Conservation (phyloP, 1,284 basidiomycete species). For the Heterobasidion annosum region DNA sequence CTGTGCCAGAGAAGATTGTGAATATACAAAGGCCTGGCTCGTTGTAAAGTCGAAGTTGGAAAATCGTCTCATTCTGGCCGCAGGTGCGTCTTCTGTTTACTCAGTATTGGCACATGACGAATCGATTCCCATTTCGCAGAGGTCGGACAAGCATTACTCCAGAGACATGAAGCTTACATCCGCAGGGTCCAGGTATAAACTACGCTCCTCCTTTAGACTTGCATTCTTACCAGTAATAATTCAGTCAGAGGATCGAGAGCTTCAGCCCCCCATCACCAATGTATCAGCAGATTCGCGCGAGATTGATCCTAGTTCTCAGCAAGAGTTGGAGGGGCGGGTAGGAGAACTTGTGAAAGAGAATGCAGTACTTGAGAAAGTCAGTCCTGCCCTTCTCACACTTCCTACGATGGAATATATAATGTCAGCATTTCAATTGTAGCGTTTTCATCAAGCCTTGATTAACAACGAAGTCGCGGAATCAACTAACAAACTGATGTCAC, state of each 20-base stretch:
- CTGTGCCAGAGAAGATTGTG: slow-evolving; percentile 57
- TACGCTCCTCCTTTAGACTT: too few species aligned
- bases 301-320: slow-evolving; percentile 5
- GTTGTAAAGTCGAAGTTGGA: slow-evolving; percentile 62
- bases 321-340: slow-evolving; percentile 10
- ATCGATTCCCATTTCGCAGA: slow-evolving; percentile 34
- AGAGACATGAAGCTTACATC: slow-evolving; percentile 81
- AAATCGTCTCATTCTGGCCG: slow-evolving; percentile 71
- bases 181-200: slow-evolving; percentile 52
- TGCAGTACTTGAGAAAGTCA: slow-evolving; percentile 57
- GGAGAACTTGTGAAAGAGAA: slow-evolving; percentile 43
- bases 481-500: slow-evolving; percentile 65
- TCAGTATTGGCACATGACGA: background rate
- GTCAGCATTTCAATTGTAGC: slow-evolving; percentile 28
- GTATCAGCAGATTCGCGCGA: background rate
- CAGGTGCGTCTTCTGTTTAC: slow-evolving; percentile 44
- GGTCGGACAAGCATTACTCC: slow-evolving; percentile 85
- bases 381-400: slow-evolving; percentile 2
- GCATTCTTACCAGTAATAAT: too few species aligned
- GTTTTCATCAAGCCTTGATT: slow-evolving; percentile 72
- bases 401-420: background rate
- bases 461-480: slow-evolving; percentile 79
- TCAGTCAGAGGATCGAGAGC: background rate
- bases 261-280: background rate
- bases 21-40: slow-evolving; percentile 55